Conservation (phyloP, 2,329 filamentous ascomycete genomes). For the Calycina herbarum region DNA sequence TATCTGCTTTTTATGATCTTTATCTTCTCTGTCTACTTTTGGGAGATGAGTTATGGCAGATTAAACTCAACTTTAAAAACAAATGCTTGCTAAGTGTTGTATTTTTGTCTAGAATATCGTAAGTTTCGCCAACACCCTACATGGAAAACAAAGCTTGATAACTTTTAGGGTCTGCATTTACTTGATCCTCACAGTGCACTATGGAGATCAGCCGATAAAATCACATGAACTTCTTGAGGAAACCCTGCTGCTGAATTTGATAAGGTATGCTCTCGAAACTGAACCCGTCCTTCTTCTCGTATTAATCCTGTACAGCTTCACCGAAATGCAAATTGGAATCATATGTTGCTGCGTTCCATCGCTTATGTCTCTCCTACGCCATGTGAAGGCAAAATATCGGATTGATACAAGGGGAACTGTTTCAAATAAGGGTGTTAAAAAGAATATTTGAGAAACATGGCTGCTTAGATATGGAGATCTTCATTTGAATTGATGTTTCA, state of each 20-base stretch:
- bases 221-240: background rate
- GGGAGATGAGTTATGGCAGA: background rate
- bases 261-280: background rate
- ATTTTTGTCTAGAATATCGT: background rate
- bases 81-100: background rate
- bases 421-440: no score
- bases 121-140: background rate
- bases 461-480: no score
- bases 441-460: no score
- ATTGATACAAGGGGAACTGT: no score
- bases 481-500: no score
- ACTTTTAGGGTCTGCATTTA: background rate
- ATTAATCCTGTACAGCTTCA: background rate
- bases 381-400: no score
- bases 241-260: background rate
- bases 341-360: background rate
- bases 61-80: conserved; percentile 4
- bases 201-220: background rate
- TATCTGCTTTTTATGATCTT: background rate
- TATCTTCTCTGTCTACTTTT: background rate
- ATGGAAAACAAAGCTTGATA: background rate
- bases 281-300: background rate
- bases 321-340: background rate
- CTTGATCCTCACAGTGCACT: background rate
- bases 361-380: background rate